phyloP scores from a whole-genome alignment of 2,329 filamentous ascomycete genomes.

The Fusarium chuoi region DNA sequence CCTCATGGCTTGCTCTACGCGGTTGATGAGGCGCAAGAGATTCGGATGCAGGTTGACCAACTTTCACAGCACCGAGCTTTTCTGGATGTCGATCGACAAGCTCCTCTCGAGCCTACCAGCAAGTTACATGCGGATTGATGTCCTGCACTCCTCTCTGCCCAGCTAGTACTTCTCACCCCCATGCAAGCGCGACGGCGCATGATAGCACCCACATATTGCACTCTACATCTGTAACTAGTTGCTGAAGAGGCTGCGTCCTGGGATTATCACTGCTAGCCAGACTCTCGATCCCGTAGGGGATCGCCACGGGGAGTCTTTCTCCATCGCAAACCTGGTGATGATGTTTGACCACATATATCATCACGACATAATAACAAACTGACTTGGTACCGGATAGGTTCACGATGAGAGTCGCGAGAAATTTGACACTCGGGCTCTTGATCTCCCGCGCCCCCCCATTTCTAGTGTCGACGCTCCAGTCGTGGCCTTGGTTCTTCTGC shows the following conservation, averaged over 20 bases:
- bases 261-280: no score
- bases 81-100: rapidly evolving
- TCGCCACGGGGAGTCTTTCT: no score
- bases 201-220: rapidly evolving
- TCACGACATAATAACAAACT: no score
- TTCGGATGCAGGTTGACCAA: not conserved
- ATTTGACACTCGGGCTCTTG: not conserved
- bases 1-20: not conserved
- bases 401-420: not conserved
- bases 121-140: rapidly evolving
- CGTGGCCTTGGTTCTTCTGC: constrained; percentile 6
- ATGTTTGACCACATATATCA: not conserved
- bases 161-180: not conserved
- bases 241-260: rapidly evolving
- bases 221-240: not conserved
- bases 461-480: not conserved
- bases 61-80: not conserved
- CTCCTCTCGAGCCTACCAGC: not conserved
- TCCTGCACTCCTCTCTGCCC: rapidly evolving
- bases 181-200: not conserved
- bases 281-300: no score
- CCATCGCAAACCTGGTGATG: not conserved
- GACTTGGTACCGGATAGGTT: not conserved
- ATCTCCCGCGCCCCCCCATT: not conserved
- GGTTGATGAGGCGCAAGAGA: not conserved